Evolutionary conservation across 2,329 filamentous ascomycete genomes (phyloP), one percentile per base, ranked within the genome.

Genomic region (Talaromyces sp.): DNA sequence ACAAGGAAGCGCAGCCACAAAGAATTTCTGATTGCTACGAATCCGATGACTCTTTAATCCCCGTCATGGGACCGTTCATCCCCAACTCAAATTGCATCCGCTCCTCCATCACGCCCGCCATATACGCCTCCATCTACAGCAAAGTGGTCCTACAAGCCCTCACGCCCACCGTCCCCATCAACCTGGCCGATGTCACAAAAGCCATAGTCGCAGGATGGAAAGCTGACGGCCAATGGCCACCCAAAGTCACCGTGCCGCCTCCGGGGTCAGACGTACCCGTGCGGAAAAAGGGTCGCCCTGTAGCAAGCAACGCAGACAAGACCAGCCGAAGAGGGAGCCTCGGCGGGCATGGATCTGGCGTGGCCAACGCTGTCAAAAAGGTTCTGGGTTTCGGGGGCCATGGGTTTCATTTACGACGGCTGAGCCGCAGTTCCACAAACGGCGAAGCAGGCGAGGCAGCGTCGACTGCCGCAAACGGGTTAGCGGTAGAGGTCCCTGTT

Each of bases 201-300:
- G 86, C 91, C 13, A 90, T 93, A 66, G 92, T 98, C 0, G 83
- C 89, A 30, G 93, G 93, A 51, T 97, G 93, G 93, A 96, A 96
- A 75, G 84, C 91, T 47, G 91, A 95, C 69, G 93, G 92, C 17
- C 91, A 96, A 74, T 98, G 93, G 93, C 93, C 93, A 4, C 91
- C 90, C 1, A 85, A 85, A 66, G 73, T 81, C 0, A 77, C 78
- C 9, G 30, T 55, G 42, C 56, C 58, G 22, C 32, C 54, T 15
- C 60, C 63, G 54, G 67, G 80, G 6, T 63, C 63, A 22, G 64
- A 69, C 44, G 63, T 68, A 4, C 64, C 60, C 6, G 58, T 62
- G 6, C 55, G 58, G 27, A 65, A 54, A 53, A 59, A 61, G 49
- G 55, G 55, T 19, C 54, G 22, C 11, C 47, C 36, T 55, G 51